A percentile compares a stretch with the other conserved stretches of the same genome.
These are phyloP conservation scores for Dryadomyces quercus-mongolicae DNA, from an alignment of 2,329 filamentous ascomycete species.

Conservation along the genomic window DNA sequence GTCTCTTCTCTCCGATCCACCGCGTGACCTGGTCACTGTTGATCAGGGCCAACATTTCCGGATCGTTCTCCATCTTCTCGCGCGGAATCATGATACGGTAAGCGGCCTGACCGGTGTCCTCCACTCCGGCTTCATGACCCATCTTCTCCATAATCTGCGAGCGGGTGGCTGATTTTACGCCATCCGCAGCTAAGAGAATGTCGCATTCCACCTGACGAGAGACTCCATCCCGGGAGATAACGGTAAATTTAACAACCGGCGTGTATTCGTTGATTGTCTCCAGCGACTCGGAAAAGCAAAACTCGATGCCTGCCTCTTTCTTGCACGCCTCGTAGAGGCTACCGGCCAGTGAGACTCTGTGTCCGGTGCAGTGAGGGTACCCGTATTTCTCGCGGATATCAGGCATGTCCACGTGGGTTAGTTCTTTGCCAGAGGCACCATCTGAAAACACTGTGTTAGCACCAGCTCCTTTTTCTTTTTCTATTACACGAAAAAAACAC, in stretches of 20 bases:
- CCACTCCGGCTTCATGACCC: constrained; percentile 38
- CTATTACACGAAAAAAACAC: constrained; percentile 14
- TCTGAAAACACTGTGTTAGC: constrained; percentile 23
- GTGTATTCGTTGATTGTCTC: constrained; percentile 15
- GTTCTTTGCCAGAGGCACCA: constrained; percentile 55
- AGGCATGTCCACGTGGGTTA: constrained; percentile 56
- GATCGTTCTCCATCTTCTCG: constrained; percentile 51
- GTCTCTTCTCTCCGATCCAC: constrained; percentile 64
- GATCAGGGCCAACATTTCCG: constrained; percentile 53
- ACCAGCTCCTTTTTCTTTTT: neutral
- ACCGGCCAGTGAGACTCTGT: constrained; percentile 59
- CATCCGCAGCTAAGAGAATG: constrained; percentile 40
- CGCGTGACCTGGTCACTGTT: constrained; percentile 56
- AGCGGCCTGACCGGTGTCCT: constrained; percentile 63
- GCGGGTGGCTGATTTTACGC: constrained; percentile 39
- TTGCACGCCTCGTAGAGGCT: constrained; percentile 59
- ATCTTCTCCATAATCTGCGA: constrained; percentile 41
- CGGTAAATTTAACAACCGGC: neutral
- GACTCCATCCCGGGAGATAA: neutral
- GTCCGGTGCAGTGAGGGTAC: constrained; percentile 70
- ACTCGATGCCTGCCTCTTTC: constrained; percentile 47
- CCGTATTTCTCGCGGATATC: constrained; percentile 58
- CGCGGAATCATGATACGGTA: constrained; percentile 68
- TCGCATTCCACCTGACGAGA: constrained; percentile 32
- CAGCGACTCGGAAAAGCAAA: constrained; percentile 52